Percentiles rank a stretch among this genome's conserved stretches.
These are phyloP conservation scores for Cyphellophora attinorum DNA, from an alignment of 2,329 filamentous ascomycete genomes.

Conservation along the genomic window DNA sequence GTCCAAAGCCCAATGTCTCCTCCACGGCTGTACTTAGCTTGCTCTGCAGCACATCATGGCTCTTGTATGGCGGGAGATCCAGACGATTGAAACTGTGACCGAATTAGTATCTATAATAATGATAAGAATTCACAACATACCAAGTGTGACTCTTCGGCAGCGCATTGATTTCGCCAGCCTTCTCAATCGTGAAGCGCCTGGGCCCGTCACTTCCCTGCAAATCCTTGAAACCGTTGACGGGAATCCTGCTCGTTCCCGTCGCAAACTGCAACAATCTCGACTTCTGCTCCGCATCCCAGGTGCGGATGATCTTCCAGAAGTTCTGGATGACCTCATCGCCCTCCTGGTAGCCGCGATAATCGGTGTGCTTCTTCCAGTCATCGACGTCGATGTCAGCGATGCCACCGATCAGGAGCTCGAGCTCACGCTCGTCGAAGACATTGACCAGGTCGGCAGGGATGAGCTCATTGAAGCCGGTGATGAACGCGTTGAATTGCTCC, in stretches of 20 bases:
- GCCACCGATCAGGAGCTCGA: constrained; percentile 92
- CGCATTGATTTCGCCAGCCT: constrained; percentile 82
- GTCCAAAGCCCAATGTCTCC: constrained; percentile 96
- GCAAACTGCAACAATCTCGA: constrained; percentile 92
- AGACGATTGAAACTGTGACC: constrained; percentile 86
- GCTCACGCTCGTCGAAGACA: constrained; percentile 94
- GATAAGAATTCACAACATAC: constrained; percentile 50
- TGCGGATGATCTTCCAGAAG: constrained; percentile 94
- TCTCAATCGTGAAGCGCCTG: constrained; percentile 93
- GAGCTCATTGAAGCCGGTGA: constrained; percentile 92
- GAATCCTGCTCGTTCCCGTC: constrained; percentile 93
- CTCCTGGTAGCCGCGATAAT: constrained; percentile 97
- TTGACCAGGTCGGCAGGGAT: constrained; percentile 95
- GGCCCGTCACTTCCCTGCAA: constrained; percentile 94
- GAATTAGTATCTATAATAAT: not conserved
- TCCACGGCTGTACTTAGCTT: constrained; percentile 97
- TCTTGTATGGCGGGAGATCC: constrained; percentile 89
- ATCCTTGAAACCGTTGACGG: constrained; percentile 99
- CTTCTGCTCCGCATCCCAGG: constrained; percentile 98
- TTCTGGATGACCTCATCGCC: constrained; percentile 94
- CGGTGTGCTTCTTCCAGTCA: constrained; percentile 99
- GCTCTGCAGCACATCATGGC: constrained; percentile 68
- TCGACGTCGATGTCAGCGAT: constrained; percentile 99
- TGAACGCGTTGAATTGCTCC: constrained; percentile 97
- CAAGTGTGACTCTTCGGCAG: constrained; percentile 96